phyloP scores from a whole-genome alignment of 192 early-diverging fungal genomes.

The Coemansia sp. region DNA sequence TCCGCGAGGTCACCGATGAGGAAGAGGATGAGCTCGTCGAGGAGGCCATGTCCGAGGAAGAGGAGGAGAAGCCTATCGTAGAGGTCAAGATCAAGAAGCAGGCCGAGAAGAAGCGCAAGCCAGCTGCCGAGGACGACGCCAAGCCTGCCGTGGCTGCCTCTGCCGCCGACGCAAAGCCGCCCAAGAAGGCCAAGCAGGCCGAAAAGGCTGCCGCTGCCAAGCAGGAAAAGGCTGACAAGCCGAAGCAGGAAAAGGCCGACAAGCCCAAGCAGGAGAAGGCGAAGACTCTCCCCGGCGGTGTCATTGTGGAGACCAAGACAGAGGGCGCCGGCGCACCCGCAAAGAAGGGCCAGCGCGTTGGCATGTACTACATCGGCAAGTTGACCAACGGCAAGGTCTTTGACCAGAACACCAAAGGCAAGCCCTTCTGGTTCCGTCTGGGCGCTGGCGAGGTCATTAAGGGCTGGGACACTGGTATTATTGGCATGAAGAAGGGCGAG shows the following conservation, averaged over 20 bases:
- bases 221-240: conserved; percentile 35
- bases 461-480: conserved; percentile 90
- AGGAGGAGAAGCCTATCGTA: conserved; percentile 28
- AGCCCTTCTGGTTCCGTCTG: conserved; percentile 86
- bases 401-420: conserved; percentile 89
- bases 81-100: conserved; percentile 56
- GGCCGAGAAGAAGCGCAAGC: conserved; percentile 44
- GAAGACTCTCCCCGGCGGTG: conserved; percentile 62
- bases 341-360: conserved; percentile 62
- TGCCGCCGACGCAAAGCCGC: conserved; percentile 9
- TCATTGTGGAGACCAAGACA: conserved; percentile 77
- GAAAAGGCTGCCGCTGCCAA: conserved; percentile 24
- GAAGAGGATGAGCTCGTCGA: conserved; percentile 47
- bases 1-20: conserved; percentile 30
- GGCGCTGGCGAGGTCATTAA: conserved; percentile 92
- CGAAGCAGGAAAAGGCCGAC: conserved; percentile 30
- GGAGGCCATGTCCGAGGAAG: conserved; percentile 26
- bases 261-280: conserved; percentile 47
- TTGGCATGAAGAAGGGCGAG: conserved; percentile 90
- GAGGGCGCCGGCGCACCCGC: conserved; percentile 62
- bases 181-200: conserved; percentile 47
- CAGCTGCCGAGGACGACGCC: conserved; percentile 14
- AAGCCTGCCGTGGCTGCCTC: not conserved
- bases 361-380: conserved; percentile 94
- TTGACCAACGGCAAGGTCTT: conserved; percentile 91